Base-by-base conservation (phyloP, 306 rosid species). In the Prunus mongolica region DNA sequence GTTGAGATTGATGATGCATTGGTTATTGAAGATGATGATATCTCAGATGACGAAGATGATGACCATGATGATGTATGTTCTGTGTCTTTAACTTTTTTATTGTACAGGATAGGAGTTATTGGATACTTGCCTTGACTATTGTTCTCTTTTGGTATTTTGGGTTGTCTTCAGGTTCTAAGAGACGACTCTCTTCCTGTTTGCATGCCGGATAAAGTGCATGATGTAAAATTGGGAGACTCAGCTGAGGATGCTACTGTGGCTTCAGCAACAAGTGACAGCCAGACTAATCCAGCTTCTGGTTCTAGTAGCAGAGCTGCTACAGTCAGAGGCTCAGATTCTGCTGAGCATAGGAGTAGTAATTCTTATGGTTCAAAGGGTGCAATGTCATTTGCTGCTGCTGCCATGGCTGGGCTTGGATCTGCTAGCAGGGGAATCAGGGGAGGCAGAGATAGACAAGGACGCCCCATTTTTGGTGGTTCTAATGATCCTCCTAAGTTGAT, bases 331-430 rank as follows among this genome's bases (percentile, higher is more conserved):
- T 75, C 93, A 2, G 97, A 89, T 79, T 80, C 92, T 32, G 71
- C 87, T 58, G 99, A 95, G 77, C 88, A 90, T 67, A 88, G 93
- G 81, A 87, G 91, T 70, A 87, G 84, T 68, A 87, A 79, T 85
- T 88, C 95, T 80, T 89, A 91, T 79, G 78, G 90, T 65, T 87
- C 98, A 46, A 89, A 92, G 77, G 97, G 97, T 72, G 97, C 91
- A 64, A 92, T 96, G 99, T 91, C 99, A 70, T 96, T 96, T 82
- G 98, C 98, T 82, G 98, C 98, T 76, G 99, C 99, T 58, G 97
- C 99, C 65, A 96, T 91, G 98, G 96, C 99, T 68, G 99, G 99
- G 52, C 96, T 96, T 80, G 96, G 97, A 76, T 86, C 96, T 63
- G 93, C 88, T 49, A 93, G 85, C 75, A 89, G 98, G 82, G 99